Evolutionary conservation across 192 early-diverging fungal genomes (phyloP).

Genomic region (Backusella circina): DNA sequence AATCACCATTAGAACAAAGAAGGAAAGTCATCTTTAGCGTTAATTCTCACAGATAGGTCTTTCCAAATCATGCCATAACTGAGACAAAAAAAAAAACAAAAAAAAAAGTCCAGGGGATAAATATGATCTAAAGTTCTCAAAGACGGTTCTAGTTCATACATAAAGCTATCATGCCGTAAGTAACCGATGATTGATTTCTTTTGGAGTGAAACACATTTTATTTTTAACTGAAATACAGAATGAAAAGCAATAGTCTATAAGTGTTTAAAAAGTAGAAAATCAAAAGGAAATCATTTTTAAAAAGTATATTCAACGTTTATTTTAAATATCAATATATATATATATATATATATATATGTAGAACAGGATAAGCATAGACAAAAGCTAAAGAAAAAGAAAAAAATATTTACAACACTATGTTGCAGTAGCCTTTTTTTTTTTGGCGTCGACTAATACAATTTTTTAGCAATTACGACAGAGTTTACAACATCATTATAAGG

Average conservation of each 20-base stretch:
- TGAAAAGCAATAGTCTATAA: no score
- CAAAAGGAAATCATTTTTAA: background rate
- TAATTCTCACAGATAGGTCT: background rate
- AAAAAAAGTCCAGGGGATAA: background rate
- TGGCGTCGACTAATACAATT: background rate
- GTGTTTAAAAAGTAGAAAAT: background rate
- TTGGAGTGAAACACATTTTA: background rate
- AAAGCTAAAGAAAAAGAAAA: background rate
- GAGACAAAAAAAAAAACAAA: background rate
- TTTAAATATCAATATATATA: background rate
- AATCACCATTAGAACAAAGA: no score
- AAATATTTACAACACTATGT: no score
- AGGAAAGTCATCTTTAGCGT: no score
- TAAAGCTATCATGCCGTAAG: background rate
- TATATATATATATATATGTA: no score
- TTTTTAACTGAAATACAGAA: background rate
- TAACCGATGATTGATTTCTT: background rate
- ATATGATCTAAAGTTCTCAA: background rate
- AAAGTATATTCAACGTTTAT: background rate
- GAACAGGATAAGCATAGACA: background rate
- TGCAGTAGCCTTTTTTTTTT: no score
- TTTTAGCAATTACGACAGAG: constrained; percentile 26
- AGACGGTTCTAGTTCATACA: background rate
- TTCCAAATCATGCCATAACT: background rate
- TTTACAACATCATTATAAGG: constrained; percentile 31